Percentiles rank a stretch among this genome's conserved stretches.
Conservation (phyloP, 257 asterid genomes). For the Ballota nigra region DNA sequence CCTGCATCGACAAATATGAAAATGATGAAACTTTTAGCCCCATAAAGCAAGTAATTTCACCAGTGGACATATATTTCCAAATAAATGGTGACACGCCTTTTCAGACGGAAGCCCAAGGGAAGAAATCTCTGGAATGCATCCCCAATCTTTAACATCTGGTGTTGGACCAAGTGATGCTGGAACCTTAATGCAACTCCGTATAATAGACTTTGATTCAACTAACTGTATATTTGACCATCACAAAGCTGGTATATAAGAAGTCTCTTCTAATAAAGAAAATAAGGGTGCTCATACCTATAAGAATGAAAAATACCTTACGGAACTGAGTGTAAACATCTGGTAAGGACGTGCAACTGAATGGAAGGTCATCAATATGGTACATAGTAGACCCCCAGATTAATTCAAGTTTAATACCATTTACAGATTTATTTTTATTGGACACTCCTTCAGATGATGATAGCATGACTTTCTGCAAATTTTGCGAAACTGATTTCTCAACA, state of each 20-base stretch:
- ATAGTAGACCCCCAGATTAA: conserved; percentile 76
- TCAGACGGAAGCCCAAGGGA: conserved; percentile 55
- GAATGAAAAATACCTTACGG: conserved; percentile 67
- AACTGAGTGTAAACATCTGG: conserved; percentile 91
- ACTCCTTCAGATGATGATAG: conserved; percentile 29
- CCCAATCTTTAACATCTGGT: conserved; percentile 77
- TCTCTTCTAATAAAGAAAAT: conserved; percentile 8
- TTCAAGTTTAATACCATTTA: conserved; percentile 45
- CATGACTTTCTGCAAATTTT: conserved; percentile 36
- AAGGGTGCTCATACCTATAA: not conserved
- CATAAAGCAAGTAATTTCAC: not conserved
- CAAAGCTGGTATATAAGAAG: conserved; percentile 4
- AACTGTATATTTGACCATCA: conserved; percentile 49
- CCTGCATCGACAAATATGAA: conserved; percentile 41
- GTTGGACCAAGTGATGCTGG: conserved; percentile 77
- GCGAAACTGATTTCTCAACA: conserved; percentile 63
- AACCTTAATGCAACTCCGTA: conserved; percentile 63
- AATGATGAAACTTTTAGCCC: conserved; percentile 6
- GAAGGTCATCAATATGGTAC: conserved; percentile 93
- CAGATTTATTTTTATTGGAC: conserved; percentile 24
- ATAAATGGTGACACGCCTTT: conserved; percentile 47
- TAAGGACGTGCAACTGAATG: conserved; percentile 55
- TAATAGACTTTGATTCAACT: conserved; percentile 66
- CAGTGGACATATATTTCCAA: conserved; percentile 3
- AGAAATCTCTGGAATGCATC: conserved; percentile 64